phyloP scores from a whole-genome alignment of 75 land plant species.

The Selaginella moellendorffii region DNA sequence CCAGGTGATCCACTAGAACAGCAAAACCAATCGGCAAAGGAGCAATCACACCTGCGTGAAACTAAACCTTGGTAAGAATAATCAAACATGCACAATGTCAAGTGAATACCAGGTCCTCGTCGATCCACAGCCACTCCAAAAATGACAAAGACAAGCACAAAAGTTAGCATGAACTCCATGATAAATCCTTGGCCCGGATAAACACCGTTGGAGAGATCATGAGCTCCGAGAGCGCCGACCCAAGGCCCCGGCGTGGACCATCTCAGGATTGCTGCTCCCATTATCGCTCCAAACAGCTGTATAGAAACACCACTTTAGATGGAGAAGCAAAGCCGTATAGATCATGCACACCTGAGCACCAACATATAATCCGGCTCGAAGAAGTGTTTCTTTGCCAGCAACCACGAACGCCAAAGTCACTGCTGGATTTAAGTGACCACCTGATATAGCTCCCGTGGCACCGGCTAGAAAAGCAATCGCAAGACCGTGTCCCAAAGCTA shows the following conservation, averaged over 20 bases:
- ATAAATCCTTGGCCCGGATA: slow-evolving; percentile 22
- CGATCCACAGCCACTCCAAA: slow-evolving; percentile 34
- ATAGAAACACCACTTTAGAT: neutral
- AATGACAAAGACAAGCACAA: slow-evolving; percentile 29
- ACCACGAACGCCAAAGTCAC: slow-evolving; percentile 30
- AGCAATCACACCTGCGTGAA: slow-evolving; percentile 31
- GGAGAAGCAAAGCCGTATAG: neutral
- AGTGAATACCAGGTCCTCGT: slow-evolving; percentile 25
- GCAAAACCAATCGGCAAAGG: slow-evolving; percentile 53
- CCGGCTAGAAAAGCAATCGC: slow-evolving; percentile 27
- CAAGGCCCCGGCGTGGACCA: slow-evolving; percentile 18
- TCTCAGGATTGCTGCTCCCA: slow-evolving; percentile 24
- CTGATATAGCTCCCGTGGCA: slow-evolving; percentile 33
- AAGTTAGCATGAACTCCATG: slow-evolving; percentile 28
- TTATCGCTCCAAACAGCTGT: slow-evolving; percentile 27
- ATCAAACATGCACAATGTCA: neutral
- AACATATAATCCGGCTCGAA: slow-evolving; percentile 28
- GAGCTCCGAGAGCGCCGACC: slow-evolving; percentile 21
- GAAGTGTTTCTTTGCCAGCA: slow-evolving; percentile 30
- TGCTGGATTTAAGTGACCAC: slow-evolving; percentile 33
- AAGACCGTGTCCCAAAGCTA: slow-evolving; percentile 27
- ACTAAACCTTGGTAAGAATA: neutral
- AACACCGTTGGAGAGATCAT: slow-evolving; percentile 18
- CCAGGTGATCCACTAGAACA: slow-evolving; percentile 46
- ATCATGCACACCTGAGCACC: slow-evolving; percentile 21